Base-by-base conservation (phyloP, 176 grass and related monocot species). In the Oryza meyeriana region DNA sequence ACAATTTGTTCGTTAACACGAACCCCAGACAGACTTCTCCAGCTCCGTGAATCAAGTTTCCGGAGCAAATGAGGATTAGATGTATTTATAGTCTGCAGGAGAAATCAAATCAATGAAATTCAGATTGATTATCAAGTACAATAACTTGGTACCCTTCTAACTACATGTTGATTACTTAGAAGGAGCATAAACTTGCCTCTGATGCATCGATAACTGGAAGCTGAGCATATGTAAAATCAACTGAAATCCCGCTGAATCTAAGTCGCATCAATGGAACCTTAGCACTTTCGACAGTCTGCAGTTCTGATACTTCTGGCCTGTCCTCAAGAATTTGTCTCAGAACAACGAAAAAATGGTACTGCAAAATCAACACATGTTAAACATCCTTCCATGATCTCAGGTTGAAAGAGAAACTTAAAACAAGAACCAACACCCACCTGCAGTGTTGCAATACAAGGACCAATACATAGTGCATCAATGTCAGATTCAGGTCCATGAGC, bases 231-330 rank as follows among this genome's bases (percentile, higher is more conserved):
- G 92, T 82, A 64, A 94, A 74, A 81, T 91, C 92, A 75, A 94
- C 77, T 74, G 83, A 83, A 78, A 91, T 87, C 12, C 88, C 86
- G 5, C 79, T 64, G 42, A 94, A 89, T 61, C 59, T 84, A 65
- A 94, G 91, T 39, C 86, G 86, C 86, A 94, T 94, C 76, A 94
- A 84, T 1, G 92, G 92, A 78, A 94, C 86, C 79, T 87, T 94
- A 32, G 88, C 88, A 79, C 32, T 84, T 71, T 88, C 69, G 27
- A 94, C 66, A 81, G 86, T 84, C 31, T 87, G 88, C 45, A 94
- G 12, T 75, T 74, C 92, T 65, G 88, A 86, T 27, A 89, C 83
- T 87, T 94, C 80, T 24, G 80, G 61, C 71, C 61, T 88, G 61
- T 41, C 74, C 65, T 94, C 76, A 61, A 94, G 76, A 79, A 94